These are phyloP conservation scores for Hirschioporus abietinus DNA, from an alignment of 768 basidiomycete species.

Conservation along the genomic window DNA sequence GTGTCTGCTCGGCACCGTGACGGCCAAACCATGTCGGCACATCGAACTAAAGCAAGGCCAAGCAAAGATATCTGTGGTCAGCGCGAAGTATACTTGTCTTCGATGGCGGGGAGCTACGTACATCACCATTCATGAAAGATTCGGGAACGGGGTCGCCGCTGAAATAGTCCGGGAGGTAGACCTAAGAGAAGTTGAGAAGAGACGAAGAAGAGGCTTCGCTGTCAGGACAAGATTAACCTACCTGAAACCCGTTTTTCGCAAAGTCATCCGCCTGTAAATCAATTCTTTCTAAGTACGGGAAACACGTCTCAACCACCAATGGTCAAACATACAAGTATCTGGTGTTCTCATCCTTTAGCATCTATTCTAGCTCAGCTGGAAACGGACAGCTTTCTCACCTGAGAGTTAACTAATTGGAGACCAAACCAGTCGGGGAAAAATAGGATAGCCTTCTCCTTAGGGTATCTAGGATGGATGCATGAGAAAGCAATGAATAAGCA, in stretches of 20 bases:
- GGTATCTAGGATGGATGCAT: slow-evolving; percentile 14
- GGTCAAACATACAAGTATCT: slow-evolving; percentile 17
- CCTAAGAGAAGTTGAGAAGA: slow-evolving; percentile 6
- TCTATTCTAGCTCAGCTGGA: not conserved
- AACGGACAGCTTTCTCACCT: slow-evolving; percentile 12
- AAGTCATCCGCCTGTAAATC: slow-evolving; percentile 22
- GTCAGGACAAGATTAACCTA: not conserved
- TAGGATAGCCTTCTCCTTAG: slow-evolving; percentile 30
- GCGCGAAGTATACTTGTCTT: not conserved
- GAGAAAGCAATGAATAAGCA: not conserved
- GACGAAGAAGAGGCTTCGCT: not conserved
- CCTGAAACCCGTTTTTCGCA: slow-evolving; percentile 26
- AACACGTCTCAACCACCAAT: not conserved
- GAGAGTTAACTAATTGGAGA: slow-evolving; percentile 24
- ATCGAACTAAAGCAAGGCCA: slow-evolving; percentile 18
- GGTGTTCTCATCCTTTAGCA: not conserved
- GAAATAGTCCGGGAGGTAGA: slow-evolving; percentile 23
- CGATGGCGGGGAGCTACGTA: not conserved
- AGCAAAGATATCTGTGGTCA: slow-evolving; percentile 5
- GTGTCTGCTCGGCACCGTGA: slow-evolving; percentile 28
- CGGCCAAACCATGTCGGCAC: slow-evolving; percentile 27
- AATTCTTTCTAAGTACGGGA: not conserved
- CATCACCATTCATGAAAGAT: slow-evolving; percentile 9
- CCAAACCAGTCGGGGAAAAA: slow-evolving; percentile 35
- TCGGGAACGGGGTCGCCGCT: slow-evolving; percentile 19